These are phyloP conservation scores for Saccharomycopsis capsularis DNA, from an alignment of 805 yeast species.

Conservation along the genomic window DNA sequence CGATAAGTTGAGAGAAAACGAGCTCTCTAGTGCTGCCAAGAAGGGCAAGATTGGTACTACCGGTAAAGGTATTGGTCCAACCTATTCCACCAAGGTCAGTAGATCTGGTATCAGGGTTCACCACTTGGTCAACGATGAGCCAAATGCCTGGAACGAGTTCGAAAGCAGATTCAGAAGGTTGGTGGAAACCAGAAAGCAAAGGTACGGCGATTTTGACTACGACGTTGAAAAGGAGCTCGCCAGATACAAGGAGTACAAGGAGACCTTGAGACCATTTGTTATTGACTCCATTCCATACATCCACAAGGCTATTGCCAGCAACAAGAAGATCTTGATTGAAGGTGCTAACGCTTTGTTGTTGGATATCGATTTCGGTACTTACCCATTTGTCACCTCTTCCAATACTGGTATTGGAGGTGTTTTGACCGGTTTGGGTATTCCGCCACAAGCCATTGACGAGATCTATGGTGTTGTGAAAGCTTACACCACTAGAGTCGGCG, in stretches of 20 bases:
- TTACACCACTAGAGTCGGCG: constrained; percentile 97
- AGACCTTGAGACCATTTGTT: constrained; percentile 77
- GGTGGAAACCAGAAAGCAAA: constrained; percentile 70
- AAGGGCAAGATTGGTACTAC: constrained; percentile 94
- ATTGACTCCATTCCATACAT: constrained; percentile 85
- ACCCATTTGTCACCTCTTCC: constrained; percentile 94
- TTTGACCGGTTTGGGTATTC: constrained; percentile 90
- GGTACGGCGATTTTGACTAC: constrained; percentile 91
- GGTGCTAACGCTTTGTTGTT: constrained; percentile 98
- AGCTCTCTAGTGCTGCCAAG: constrained; percentile 54
- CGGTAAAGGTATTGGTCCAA: constrained; percentile 98
- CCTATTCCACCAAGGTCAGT: constrained; percentile 75
- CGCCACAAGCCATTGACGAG: constrained; percentile 77
- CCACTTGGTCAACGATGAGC: constrained; percentile 84
- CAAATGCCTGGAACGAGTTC: constrained; percentile 90
- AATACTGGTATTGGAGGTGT: constrained; percentile 98
- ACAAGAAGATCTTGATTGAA: constrained; percentile 87
- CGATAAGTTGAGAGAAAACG: constrained; percentile 91
- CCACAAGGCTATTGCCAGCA: constrained; percentile 64
- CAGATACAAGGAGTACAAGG: constrained; percentile 68
- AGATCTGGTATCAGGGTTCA: constrained; percentile 95
- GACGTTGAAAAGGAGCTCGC: constrained; percentile 76
- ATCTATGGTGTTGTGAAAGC: constrained; percentile 97
- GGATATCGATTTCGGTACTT: constrained; percentile 96
- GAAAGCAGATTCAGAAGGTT: constrained; percentile 69